Conservation (phyloP, 2,329 filamentous ascomycete genomes). For the Kalaharituber pfeilii region DNA sequence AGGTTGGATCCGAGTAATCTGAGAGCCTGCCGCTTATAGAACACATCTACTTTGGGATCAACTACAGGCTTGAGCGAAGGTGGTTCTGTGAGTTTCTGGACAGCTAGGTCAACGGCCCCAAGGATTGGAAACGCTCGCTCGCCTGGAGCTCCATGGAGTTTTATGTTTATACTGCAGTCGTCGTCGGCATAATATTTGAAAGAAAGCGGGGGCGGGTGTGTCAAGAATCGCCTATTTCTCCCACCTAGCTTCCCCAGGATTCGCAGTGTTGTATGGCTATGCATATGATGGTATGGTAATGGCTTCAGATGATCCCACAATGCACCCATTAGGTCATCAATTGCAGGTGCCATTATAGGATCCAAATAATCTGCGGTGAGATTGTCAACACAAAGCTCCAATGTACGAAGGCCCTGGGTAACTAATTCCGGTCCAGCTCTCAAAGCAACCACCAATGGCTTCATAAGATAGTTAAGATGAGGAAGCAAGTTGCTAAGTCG, state of each 20-base stretch:
- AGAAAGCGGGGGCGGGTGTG: slow-evolving; percentile 63
- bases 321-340: slow-evolving; percentile 95
- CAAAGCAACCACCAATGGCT: slow-evolving; percentile 86
- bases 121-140: slow-evolving; percentile 76
- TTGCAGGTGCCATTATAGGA: slow-evolving; percentile 96
- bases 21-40: slow-evolving; percentile 87
- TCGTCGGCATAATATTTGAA: slow-evolving; percentile 82
- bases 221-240: slow-evolving; percentile 88
- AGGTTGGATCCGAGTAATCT: slow-evolving; percentile 74
- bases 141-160: slow-evolving; percentile 73
- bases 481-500: slow-evolving; percentile 85
- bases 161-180: slow-evolving; percentile 67
- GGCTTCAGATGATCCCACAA: slow-evolving; percentile 91
- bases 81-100: slow-evolving; percentile 68
- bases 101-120: slow-evolving; percentile 73
- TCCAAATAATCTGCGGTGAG: slow-evolving; percentile 94
- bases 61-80: slow-evolving; percentile 37
- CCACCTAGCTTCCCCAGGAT: slow-evolving; percentile 94
- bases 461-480: slow-evolving; percentile 91
- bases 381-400: slow-evolving; percentile 96
- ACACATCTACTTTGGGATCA: slow-evolving; percentile 50
- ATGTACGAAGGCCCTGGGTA: slow-evolving; percentile 75
- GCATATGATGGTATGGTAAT: slow-evolving; percentile 89
- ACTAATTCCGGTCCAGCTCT: slow-evolving; percentile 84
- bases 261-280: slow-evolving; percentile 92